These are phyloP conservation scores for Calamus simplicifolius DNA, from an alignment of 176 grass and related monocot species.

Conservation along the genomic window DNA sequence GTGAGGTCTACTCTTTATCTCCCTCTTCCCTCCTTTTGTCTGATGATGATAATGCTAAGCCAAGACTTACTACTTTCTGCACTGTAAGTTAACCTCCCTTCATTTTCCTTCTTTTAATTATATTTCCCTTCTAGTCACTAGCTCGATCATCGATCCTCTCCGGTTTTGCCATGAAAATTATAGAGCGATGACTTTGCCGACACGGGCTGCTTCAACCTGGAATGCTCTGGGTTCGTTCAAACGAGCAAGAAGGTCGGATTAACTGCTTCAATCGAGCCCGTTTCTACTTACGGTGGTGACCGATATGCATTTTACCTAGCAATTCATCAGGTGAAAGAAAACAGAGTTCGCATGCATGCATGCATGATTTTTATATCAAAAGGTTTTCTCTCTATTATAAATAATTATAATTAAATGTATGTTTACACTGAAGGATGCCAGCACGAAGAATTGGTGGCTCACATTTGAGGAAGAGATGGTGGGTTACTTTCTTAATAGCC, in stretches of 20 bases:
- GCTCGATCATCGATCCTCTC: too few relatives aligned
- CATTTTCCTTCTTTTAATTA: too few relatives aligned
- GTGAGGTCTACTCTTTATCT: not conserved
- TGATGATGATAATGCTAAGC: too few relatives aligned
- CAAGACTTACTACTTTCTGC: constrained; percentile 11
- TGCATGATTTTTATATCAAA: not conserved
- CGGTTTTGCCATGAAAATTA: too few relatives aligned
- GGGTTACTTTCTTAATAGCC: constrained; percentile 81
- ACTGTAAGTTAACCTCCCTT: constrained; percentile 2
- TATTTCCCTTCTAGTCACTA: too few relatives aligned
- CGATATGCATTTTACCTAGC: constrained; percentile 6
- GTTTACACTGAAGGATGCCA: constrained; percentile 45
- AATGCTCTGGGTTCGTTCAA: too few relatives aligned
- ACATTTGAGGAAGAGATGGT: constrained; percentile 70
- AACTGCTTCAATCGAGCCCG: constrained; percentile 4
- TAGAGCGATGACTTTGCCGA: too few relatives aligned
- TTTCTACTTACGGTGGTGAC: not conserved
- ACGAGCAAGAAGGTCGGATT: constrained; percentile 2
- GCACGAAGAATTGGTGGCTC: constrained; percentile 92
- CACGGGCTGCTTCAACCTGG: too few relatives aligned
- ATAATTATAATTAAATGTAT: too few relatives aligned
- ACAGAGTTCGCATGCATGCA: too few relatives aligned
- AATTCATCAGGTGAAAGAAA: constrained; percentile 14
- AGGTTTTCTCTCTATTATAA: too few relatives aligned
- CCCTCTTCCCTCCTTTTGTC: constrained; percentile 9